These are phyloP conservation scores for Crithidia bombi DNA, from an alignment of 208 protist genomes.

Conservation along the genomic window DNA sequence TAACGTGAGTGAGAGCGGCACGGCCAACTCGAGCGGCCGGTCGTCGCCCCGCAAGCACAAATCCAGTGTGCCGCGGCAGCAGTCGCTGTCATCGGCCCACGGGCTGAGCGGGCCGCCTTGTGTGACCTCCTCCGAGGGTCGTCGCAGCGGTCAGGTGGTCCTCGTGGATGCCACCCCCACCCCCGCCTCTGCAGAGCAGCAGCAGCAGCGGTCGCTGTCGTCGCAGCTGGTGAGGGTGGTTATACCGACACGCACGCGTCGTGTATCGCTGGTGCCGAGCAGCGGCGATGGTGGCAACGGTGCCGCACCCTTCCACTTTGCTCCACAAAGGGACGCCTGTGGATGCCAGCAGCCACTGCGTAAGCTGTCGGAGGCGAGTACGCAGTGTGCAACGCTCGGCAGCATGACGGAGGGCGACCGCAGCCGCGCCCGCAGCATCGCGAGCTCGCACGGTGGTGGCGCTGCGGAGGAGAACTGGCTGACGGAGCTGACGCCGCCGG, in stretches of 20 bases:
- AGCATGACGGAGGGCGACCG: not conserved
- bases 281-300: not conserved
- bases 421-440: not conserved
- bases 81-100: constrained; percentile 5
- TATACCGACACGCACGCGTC: not conserved
- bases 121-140: constrained; percentile 6
- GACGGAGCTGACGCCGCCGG: not conserved
- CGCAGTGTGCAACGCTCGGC: not conserved
- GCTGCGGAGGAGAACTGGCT: constrained; percentile 15
- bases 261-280: not conserved
- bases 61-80: not conserved
- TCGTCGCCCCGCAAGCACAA: constrained; percentile 4
- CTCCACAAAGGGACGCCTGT: too few relatives aligned
- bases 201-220: not conserved
- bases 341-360: not conserved
- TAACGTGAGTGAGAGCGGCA: too few relatives aligned
- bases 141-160: constrained; percentile 16
- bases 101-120: not conserved
- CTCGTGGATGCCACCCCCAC: constrained; percentile 9
- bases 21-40: not conserved
- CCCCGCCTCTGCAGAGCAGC: not conserved
- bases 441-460: not conserved
- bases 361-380: not conserved
- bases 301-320: not conserved
- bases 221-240: not conserved